These are phyloP conservation scores for Wickerhamiella slavikovae DNA, from an alignment of 805 yeast species.

Conservation along the genomic window DNA sequence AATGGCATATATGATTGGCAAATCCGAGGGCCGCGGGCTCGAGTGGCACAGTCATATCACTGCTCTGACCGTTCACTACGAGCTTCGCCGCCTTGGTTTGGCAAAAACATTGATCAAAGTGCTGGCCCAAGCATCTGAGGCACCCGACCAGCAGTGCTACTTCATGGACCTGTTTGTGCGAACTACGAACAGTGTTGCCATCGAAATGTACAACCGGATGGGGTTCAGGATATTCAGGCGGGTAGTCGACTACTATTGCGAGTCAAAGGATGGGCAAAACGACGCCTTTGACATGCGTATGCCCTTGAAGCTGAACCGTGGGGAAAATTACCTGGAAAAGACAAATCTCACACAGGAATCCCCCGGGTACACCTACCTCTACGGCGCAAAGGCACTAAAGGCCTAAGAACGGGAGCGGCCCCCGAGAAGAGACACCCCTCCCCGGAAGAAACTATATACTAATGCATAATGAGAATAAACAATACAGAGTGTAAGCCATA, in stretches of 20 bases:
- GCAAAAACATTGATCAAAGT: slow-evolving; percentile 64
- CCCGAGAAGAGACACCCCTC: no score
- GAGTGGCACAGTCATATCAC: slow-evolving; percentile 97
- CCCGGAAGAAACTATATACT: no score
- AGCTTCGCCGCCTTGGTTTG: slow-evolving; percentile 65
- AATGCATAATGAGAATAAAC: no score
- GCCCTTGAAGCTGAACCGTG: slow-evolving; percentile 19
- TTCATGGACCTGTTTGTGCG: slow-evolving; percentile 85
- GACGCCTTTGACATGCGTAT: slow-evolving; percentile 52
- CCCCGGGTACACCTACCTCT: slow-evolving; percentile 11
- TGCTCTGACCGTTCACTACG: slow-evolving; percentile 76
- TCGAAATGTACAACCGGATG: slow-evolving; percentile 61
- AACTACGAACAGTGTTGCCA: slow-evolving; percentile 63
- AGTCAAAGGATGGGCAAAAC: slow-evolving; percentile 33
- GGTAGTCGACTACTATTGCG: slow-evolving; percentile 74
- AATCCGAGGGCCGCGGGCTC: slow-evolving; percentile 65
- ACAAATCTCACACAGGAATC: slow-evolving; percentile 14
- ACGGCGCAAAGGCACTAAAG: slow-evolving; percentile 5
- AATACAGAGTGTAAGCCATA: no score
- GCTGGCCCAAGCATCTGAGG: slow-evolving; percentile 51
- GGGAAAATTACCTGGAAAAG: slow-evolving; percentile 11
- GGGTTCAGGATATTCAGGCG: slow-evolving; percentile 75
- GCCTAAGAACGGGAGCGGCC: no score
- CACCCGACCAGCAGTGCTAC: slow-evolving; percentile 59
- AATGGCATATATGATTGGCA: slow-evolving; percentile 59